These are phyloP conservation scores for Tolypocladium inflatum DNA, from an alignment of 2,329 filamentous ascomycete species.

Conservation along the genomic window DNA sequence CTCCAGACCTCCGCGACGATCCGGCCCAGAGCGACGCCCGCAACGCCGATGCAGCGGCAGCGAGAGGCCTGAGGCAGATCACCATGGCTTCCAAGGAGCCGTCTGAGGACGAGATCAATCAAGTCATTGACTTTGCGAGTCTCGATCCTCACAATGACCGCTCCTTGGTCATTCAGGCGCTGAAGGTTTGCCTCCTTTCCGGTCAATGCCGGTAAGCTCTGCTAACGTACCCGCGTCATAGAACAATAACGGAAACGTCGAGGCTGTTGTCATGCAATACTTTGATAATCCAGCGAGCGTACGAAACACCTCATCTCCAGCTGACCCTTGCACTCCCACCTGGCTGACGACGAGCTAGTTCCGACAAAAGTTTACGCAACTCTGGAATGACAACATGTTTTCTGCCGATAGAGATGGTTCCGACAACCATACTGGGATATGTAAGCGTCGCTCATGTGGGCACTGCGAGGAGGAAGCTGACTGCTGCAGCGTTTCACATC, in stretches of 20 bases:
- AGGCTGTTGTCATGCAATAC: conserved; percentile 41
- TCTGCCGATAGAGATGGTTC: conserved; percentile 41
- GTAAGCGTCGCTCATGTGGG: conserved; percentile 21
- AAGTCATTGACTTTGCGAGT: conserved; percentile 31
- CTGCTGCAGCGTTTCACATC: conserved; percentile 41
- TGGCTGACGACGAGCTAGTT: conserved; percentile 25
- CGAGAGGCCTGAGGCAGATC: neutral
- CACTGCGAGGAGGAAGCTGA: conserved; percentile 9
- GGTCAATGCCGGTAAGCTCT: neutral
- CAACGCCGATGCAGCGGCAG: neutral
- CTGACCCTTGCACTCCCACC: neutral
- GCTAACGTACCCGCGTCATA: conserved; percentile 7
- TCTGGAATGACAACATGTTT: conserved; percentile 48
- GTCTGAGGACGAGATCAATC: conserved; percentile 24
- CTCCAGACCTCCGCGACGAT: neutral
- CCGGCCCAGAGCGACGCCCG: neutral
- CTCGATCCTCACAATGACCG: conserved; percentile 27
- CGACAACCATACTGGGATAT: conserved; percentile 30
- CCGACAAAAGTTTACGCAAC: conserved; percentile 31
- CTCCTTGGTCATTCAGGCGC: conserved; percentile 27
- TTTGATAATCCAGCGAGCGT: conserved; percentile 35
- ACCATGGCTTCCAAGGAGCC: conserved; percentile 24
- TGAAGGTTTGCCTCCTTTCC: conserved; percentile 23
- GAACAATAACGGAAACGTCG: conserved; percentile 34
- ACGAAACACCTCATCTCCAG: conserved; percentile 4